Base-by-base conservation (phyloP, 306 rosid species). In the Quercus variabilis region DNA sequence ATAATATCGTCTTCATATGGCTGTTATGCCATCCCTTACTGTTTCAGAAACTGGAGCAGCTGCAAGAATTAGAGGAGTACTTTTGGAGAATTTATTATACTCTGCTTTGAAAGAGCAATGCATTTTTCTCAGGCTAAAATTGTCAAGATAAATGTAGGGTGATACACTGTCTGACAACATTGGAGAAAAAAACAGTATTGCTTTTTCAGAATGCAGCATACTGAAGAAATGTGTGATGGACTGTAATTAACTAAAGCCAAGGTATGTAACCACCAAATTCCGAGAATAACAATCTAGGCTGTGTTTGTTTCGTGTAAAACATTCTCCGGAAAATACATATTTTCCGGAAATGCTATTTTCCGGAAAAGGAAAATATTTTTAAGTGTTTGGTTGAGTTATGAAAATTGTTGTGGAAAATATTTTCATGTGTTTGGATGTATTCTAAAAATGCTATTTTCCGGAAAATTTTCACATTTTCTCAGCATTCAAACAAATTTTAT, bases 1-100 rank as follows among this genome's bases (percentile, higher is more conserved):
- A 33, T 18, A 68, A 41, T 62, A 41, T 25, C 62, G n/a, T 30
- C 21, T 64, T 28, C 70, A 28, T 30, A 25, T 1, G 26, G 52
- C 25, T 62, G 51, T 74, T 55, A 43, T 60, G 38, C 65, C 73
- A 64, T 46, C 38, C 70, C 69, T 33, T 28, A 28, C 51, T 31
- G 14, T 78, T 71, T 68, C 76, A 75, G 60, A 43, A 69, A 71
- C 55, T 38, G 68, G 74, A 78, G 64, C 60, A 72, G 63, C 68
- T 81, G 69, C 71, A 74, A 55, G 58, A 62, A 54, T 19, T 46
- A 35, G 35, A 67, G 28, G 82, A 77, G 33, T 26, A 55, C 57
- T 35, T 18, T 35, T 28, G 46, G 63, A 62, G 52, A 76, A 35
- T 63, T 56, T 76, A 71, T 20, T 14, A 68, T 72, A 4, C 65